Evolutionary conservation across 495 filamentous ascomycete species (phyloP), one percentile per base, ranked within the genome.

Genomic region (Thermothielavioides terrestris): DNA sequence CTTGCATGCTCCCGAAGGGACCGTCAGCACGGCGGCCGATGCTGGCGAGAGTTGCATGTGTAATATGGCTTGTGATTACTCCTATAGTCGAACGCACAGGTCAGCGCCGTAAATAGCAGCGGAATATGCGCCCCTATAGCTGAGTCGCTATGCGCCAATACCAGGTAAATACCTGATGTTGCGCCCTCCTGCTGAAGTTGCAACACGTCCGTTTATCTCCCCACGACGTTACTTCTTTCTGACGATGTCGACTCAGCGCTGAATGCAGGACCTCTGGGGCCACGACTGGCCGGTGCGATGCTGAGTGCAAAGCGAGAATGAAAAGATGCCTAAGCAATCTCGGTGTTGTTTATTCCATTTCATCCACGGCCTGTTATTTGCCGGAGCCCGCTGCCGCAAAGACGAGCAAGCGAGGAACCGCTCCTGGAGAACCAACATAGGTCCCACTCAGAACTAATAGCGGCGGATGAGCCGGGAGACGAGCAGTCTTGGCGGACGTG

Each of bases 61-160:
- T 49, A 49, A 49, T 49, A 49, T 49, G 35, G 2, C 12, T 17
- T 23, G 35, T 23, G 38, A 47, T 47, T 47, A 26, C 11, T 17
- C 4, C 17, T 35, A 3, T 32, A 8, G 35, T 7, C 11, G 46
- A 40, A 8, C n/a, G n/a, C n/a, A n/a, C 26, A 37, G 35, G 8
- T 32, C 17, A 14, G 32, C 32, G 45, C 34, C 18, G 32, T 15
- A 47, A 30, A 47, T 37, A 15, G 45, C n/a, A 31, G n/a, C 15
- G 17, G 27, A 21, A 37, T 37, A 38, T 11, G 23, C 15, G 18
- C 23, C n/a, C 6, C 36, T 31, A 40, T 49, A 31, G 12, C 36
- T 8, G n/a, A 15, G 34, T 28, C 11, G 32, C 32, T 35, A n/a
- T 47, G 32, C 23, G 15, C 4, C n/a, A n/a, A n/a, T n/a, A n/a